These are phyloP conservation scores for Austropuccinia psidii DNA, from an alignment of 1,284 basidiomycete genomes.

Conservation along the genomic window DNA sequence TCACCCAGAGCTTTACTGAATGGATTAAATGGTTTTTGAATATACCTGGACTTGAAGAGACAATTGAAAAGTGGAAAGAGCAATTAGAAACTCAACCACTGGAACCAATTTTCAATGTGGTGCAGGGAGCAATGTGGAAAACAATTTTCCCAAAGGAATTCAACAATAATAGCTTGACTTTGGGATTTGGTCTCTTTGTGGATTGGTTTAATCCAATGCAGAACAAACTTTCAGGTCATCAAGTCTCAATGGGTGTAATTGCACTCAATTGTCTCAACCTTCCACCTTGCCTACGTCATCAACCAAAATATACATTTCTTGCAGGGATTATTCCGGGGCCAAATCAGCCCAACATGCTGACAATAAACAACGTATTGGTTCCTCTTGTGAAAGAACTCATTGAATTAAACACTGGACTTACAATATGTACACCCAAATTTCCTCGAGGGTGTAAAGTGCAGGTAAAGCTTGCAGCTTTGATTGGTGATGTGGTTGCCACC, in stretches of 20 bases:
- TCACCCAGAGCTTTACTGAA: no score
- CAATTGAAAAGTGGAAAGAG: no score
- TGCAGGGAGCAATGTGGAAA: no score
- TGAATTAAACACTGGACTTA: neutral
- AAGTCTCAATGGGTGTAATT: neutral
- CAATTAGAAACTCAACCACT: no score
- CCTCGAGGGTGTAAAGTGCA: neutral
- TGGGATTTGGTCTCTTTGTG: constrained; percentile 2
- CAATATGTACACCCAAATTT: neutral
- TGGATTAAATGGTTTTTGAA: no score
- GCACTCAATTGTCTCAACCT: constrained; percentile 21
- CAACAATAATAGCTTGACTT: no score
- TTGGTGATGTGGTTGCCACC: constrained; percentile 4
- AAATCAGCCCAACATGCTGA: neutral
- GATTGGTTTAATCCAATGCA: constrained; percentile 27
- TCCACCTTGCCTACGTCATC: neutral
- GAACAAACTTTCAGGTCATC: constrained; percentile 10
- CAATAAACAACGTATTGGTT: neutral
- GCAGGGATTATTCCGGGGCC: constrained; percentile 10
- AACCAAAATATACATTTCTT: neutral
- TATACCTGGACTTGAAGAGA: no score
- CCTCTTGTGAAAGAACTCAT: neutral
- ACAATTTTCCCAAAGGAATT: no score
- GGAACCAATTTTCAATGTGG: no score
- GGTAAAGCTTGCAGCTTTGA: neutral